These are phyloP conservation scores for Nemophila menziesii DNA, from an alignment of 257 asterid genomes.

Conservation along the genomic window DNA sequence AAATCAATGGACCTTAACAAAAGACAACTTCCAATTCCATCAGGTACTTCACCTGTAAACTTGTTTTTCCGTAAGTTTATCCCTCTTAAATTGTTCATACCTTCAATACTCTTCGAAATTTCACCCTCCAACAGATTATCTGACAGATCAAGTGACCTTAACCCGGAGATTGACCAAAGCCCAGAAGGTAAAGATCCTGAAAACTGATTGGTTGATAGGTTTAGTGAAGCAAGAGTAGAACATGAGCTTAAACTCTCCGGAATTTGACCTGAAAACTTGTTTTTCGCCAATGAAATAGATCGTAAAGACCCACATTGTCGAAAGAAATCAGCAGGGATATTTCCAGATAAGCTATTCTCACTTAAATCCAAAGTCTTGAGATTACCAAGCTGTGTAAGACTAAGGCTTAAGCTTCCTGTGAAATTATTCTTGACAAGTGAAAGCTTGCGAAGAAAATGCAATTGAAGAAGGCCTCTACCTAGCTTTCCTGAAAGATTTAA, in stretches of 20 bases:
- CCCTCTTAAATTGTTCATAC: conserved; percentile 45
- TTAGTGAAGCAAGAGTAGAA: conserved; percentile 46
- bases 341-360: conserved; percentile 52
- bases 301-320: conserved; percentile 74
- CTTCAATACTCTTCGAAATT: conserved; percentile 42
- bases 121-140: conserved; percentile 58
- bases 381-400: conserved; percentile 60
- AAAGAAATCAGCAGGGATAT: conserved; percentile 49
- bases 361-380: conserved; percentile 67
- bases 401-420: conserved; percentile 56
- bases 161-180: conserved; percentile 57
- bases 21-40: conserved; percentile 53
- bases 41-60: conserved; percentile 52
- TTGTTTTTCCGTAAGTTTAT: conserved; percentile 41
- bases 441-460: conserved; percentile 63
- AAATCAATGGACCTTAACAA: conserved; percentile 60
- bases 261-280: conserved; percentile 57
- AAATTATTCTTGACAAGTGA: conserved; percentile 66
- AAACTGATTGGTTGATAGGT: conserved; percentile 70
- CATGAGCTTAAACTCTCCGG: conserved; percentile 77
- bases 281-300: conserved; percentile 58
- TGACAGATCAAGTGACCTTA: conserved; percentile 73
- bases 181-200: conserved; percentile 56
- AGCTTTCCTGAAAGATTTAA: conserved; percentile 73
- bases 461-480: conserved; percentile 75